phyloP scores from a whole-genome alignment of 176 grass and related monocot species.

The Poa pratensis region DNA sequence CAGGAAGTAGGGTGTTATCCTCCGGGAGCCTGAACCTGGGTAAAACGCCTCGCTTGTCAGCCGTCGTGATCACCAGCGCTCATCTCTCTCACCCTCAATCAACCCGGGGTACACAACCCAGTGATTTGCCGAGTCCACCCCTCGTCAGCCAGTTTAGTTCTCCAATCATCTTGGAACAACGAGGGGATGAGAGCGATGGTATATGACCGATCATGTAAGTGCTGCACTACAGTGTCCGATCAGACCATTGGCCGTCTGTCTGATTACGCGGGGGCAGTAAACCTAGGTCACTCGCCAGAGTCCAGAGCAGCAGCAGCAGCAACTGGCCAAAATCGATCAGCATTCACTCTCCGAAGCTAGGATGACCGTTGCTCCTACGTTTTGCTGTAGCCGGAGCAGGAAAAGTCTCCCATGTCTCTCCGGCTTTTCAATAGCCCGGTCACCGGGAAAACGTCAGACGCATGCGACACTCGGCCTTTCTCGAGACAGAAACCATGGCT shows the following conservation, averaged over 20 bases:
- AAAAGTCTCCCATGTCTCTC: not conserved
- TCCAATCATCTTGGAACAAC: too few species aligned
- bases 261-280: not conserved
- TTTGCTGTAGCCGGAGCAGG: not conserved
- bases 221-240: not conserved
- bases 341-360: not conserved
- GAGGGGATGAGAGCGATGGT: too few species aligned
- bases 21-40: too few species aligned
- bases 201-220: too few species aligned
- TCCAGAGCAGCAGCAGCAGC: not conserved
- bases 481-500: not conserved
- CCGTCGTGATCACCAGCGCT: too few species aligned
- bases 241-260: slow-evolving; percentile 1
- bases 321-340: too few species aligned
- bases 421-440: not conserved
- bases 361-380: not conserved
- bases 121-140: too few species aligned
- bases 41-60: too few species aligned
- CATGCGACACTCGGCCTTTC: not conserved
- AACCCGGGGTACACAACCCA: too few species aligned
- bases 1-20: too few species aligned
- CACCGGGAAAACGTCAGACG: slow-evolving; percentile 26
- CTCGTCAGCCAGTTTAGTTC: too few species aligned
- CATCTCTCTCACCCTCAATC: too few species aligned
- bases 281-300: not conserved